Evolutionary conservation across 1,139 yeast genomes (phyloP), one percentile per base, ranked within the genome.

Genomic region (Trichomonascaceae sp.): DNA sequence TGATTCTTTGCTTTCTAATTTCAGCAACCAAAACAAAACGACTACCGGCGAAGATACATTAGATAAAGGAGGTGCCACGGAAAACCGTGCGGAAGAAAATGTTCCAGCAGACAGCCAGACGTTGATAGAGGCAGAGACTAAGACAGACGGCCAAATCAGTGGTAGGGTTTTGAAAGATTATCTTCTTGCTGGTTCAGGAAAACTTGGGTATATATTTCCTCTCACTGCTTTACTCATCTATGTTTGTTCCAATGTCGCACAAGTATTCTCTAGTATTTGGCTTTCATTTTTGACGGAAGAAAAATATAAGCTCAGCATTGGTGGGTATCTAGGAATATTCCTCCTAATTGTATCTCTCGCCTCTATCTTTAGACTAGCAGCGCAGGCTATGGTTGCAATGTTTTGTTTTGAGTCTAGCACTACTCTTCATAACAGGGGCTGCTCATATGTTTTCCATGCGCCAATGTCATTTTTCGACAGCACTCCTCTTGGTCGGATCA

Each of bases 271-370:
- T 45, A 3, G 53, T 59, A 83, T 84, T 18, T 88, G 95, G 95
- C 74, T 88, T 58, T 83, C 95, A 1, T 88, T 79, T 67, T 88
- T 96, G 96, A 75, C 84, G 3, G 79, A 76, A 22, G 56, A 73
- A 49, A 80, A 77, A 61, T 87, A 83, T 61, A 13, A 36, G 3
- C 69, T 75, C 51, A 60, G 80, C 1, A 71, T 75, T 50, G 77
- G 79, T 1, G 79, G 79, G 59, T 87, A 87, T 66, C 84, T 86
- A 70, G 95, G 87, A 1, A 54, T 84, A 30, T 85, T 84, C 62
- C 78, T 82, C 30, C 69, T 79, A 74, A 75, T 73, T 52, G 65
- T 74, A 3, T 54, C 70, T 18, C 62, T 55, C 3, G 44, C 53
- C 1, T 46, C 52, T 6, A 12, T 59, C 3, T 39, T 39, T 46